Percentiles rank a stretch among this genome's conserved stretches.
These are phyloP conservation scores for Plantago lanceolata DNA, from an alignment of 305 asterid species.

Conservation along the genomic window DNA sequence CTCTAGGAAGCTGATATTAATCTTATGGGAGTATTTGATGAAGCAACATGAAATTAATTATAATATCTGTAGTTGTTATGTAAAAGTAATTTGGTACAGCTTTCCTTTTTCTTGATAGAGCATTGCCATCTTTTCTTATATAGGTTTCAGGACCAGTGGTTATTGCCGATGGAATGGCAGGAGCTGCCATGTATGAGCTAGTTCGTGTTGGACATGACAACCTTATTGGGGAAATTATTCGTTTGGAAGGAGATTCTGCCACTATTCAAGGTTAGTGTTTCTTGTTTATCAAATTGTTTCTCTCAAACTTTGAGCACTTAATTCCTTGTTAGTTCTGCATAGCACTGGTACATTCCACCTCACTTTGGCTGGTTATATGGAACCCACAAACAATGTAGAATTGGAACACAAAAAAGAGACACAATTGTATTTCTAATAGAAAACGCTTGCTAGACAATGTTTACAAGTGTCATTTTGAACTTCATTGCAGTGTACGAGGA, in stretches of 20 bases:
- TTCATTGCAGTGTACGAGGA: conserved; percentile 82
- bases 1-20: no score
- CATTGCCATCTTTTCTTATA: not conserved
- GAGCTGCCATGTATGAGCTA: conserved; percentile 82
- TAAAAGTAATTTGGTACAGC: no score
- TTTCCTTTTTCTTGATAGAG: not conserved
- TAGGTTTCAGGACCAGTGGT: conserved; percentile 79
- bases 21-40: no score
- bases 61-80: no score
- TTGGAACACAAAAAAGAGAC: conserved; percentile 2
- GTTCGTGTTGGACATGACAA: conserved; percentile 77
- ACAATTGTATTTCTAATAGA: not conserved
- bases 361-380: not conserved
- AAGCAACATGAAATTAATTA: no score
- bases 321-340: no score
- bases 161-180: conserved; percentile 76
- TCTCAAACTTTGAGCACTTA: not conserved
- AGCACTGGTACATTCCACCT: no score
- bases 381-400: conserved; percentile 7
- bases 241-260: conserved; percentile 81
- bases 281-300: not conserved
- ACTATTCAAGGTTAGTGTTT: conserved; percentile 57
- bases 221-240: conserved; percentile 72
- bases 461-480: conserved; percentile 15
- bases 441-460: not conserved